Evolutionary conservation across 2,329 filamentous ascomycete species (phyloP).

Genomic region (Lanzia echinophila): DNA sequence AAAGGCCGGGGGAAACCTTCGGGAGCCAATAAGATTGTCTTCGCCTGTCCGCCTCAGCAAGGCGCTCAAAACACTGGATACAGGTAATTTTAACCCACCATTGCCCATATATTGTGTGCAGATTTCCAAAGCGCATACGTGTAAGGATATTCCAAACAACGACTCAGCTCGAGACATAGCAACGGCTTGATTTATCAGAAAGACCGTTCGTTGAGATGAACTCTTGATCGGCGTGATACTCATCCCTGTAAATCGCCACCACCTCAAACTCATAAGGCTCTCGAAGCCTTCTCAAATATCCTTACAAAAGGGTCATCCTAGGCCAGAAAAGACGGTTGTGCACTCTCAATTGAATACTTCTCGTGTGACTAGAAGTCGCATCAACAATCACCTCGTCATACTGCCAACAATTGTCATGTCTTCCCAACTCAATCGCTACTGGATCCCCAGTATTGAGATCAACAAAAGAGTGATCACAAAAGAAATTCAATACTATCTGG

Average conservation of each 20-base stretch:
- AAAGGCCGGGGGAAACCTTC: not conserved
- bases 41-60: constrained; percentile 9
- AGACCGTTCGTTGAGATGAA: constrained; percentile 4
- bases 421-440: constrained; percentile 48
- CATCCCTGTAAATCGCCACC: constrained; percentile 1
- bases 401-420: constrained; percentile 26
- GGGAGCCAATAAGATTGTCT: constrained; percentile 3
- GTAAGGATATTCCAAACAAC: not conserved
- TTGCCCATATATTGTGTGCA: constrained; percentile 1
- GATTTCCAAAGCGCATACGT: constrained; percentile 4
- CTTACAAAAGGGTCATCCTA: constrained; percentile 1
- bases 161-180: not conserved
- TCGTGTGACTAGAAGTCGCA: not conserved
- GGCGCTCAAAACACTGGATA: constrained; percentile 7
- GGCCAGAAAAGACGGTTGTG: not conserved
- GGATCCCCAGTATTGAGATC: constrained; percentile 54
- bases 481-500: constrained; percentile 52
- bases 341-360: constrained; percentile 14
- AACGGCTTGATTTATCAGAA: not conserved
- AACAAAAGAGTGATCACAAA: constrained; percentile 54
- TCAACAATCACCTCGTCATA: constrained; percentile 8
- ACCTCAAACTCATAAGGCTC: not conserved
- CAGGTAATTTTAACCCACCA: not conserved
- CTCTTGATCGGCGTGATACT: not conserved
- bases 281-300: not conserved